Evolutionary conservation across 768 basidiomycete genomes (phyloP).

Genomic region (Suillus spraguei): DNA sequence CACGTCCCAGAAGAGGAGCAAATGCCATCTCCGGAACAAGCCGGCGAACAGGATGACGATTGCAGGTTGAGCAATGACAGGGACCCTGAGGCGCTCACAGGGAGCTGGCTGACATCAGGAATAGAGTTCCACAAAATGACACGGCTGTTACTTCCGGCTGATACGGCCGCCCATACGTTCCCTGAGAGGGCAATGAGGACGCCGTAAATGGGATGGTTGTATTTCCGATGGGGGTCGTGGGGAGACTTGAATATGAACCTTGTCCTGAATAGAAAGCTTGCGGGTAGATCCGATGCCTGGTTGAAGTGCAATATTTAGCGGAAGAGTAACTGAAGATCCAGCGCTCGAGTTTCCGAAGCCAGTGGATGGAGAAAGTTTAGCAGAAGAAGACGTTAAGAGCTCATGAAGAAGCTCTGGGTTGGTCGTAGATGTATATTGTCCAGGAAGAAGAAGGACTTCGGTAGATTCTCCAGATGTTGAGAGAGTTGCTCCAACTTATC

Average conservation of each 20-base stretch:
- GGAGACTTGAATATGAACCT: conserved; percentile 58
- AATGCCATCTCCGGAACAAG: conserved; percentile 72
- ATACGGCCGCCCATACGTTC: conserved; percentile 69
- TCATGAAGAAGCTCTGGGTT: conserved; percentile 73
- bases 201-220: conserved; percentile 52
- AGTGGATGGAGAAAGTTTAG: conserved; percentile 55
- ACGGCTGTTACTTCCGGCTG: conserved; percentile 54
- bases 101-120: conserved; percentile 73
- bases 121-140: conserved; percentile 80
- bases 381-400: conserved; percentile 64
- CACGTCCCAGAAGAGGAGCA: conserved; percentile 76
- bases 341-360: conserved; percentile 66
- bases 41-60: conserved; percentile 72
- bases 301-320: conserved; percentile 65
- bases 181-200: conserved; percentile 70
- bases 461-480: conserved; percentile 55
- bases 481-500: conserved; percentile 69
- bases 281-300: conserved; percentile 74
- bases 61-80: conserved; percentile 72
- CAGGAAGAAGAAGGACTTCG: conserved; percentile 68
- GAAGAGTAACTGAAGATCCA: conserved; percentile 50
- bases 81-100: conserved; percentile 46
- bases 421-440: conserved; percentile 71
- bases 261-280: conserved; percentile 66
- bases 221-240: conserved; percentile 49